Evolutionary conservation across 139 green algal species (phyloP).

Genomic region (Pseudopediastrum boryanum): DNA sequence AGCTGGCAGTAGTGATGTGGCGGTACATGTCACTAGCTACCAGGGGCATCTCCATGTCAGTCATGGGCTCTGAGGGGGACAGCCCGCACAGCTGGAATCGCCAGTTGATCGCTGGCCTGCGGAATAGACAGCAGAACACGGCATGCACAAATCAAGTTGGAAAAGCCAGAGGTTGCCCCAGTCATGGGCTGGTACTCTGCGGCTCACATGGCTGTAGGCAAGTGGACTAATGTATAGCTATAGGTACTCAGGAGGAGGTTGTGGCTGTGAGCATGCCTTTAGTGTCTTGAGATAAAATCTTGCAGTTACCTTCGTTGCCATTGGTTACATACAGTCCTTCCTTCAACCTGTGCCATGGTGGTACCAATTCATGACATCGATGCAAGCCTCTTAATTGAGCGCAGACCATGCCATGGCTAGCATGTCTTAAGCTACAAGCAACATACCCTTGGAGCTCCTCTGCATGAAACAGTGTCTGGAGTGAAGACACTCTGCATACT

Average conservation of each 20-base stretch:
- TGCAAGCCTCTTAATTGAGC: too few species aligned
- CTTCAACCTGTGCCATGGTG: too few species aligned
- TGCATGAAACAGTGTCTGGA: too few species aligned
- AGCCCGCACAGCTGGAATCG: constrained; percentile 19
- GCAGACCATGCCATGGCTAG: too few species aligned
- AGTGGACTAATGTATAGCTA: not conserved
- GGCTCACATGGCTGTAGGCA: not conserved
- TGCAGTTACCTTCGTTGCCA: too few species aligned
- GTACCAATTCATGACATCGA: too few species aligned
- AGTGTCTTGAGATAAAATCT: not conserved
- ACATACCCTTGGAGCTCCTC: too few species aligned
- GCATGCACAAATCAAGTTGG: not conserved
- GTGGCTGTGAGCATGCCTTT: not conserved
- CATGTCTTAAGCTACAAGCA: too few species aligned
- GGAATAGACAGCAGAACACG: too few species aligned
- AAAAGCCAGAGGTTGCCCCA: constrained; percentile 1
- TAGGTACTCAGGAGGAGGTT: not conserved
- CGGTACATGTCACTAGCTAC: constrained; percentile 11
- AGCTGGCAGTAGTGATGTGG: constrained; percentile 1
- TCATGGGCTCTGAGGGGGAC: constrained; percentile 3
- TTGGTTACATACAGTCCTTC: too few species aligned
- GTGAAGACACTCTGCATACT: too few species aligned
- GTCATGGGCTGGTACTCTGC: not conserved
- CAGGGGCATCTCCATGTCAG: constrained; percentile 31
- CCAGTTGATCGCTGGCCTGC: constrained; percentile 31